Conservation (phyloP, 2,329 filamentous ascomycete species). For the Verticillium nubilum region DNA sequence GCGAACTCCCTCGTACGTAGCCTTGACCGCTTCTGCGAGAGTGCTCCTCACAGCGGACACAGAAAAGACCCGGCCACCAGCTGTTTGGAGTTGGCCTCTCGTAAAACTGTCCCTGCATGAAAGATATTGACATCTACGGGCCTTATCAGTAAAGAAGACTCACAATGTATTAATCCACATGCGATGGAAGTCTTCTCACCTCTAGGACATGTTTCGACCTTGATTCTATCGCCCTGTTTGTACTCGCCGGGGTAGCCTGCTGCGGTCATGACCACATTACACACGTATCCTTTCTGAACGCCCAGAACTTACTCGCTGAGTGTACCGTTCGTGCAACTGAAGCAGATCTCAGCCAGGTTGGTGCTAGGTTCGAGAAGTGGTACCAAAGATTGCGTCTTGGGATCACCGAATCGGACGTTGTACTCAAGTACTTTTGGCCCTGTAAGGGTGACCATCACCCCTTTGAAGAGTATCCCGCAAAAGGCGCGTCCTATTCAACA, state of each 20-base stretch:
- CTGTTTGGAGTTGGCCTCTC: too few relatives aligned
- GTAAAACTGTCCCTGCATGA: too few relatives aligned
- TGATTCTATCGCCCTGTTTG: too few relatives aligned
- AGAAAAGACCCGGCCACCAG: too few relatives aligned
- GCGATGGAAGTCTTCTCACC: too few relatives aligned
- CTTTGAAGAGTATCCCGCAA: conserved; percentile 75
- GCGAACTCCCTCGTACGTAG: too few relatives aligned
- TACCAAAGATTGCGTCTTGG: conserved; percentile 83
- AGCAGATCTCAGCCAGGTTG: conserved; percentile 83
- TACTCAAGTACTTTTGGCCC: conserved; percentile 86
- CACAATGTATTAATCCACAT: too few relatives aligned
- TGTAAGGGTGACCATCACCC: conserved; percentile 82
- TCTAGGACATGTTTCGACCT: too few relatives aligned
- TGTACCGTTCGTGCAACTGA: conserved; percentile 73
- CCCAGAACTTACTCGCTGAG: conserved; percentile 66
- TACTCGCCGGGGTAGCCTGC: conserved; percentile 91
- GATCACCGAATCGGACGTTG: conserved; percentile 89
- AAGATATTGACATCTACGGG: too few relatives aligned
- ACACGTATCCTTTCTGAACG: conserved; percentile 65
- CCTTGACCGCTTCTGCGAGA: too few relatives aligned
- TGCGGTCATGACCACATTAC: conserved; percentile 90
- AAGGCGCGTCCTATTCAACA: conserved; percentile 41
- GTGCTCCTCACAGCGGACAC: too few relatives aligned
- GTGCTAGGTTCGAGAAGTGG: conserved; percentile 71
- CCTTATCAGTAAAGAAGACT: too few relatives aligned